A percentile compares a stretch with the other conserved stretches of the same genome.
Conservation (phyloP, 305 asterid species). For the Fraxinus ornus region DNA sequence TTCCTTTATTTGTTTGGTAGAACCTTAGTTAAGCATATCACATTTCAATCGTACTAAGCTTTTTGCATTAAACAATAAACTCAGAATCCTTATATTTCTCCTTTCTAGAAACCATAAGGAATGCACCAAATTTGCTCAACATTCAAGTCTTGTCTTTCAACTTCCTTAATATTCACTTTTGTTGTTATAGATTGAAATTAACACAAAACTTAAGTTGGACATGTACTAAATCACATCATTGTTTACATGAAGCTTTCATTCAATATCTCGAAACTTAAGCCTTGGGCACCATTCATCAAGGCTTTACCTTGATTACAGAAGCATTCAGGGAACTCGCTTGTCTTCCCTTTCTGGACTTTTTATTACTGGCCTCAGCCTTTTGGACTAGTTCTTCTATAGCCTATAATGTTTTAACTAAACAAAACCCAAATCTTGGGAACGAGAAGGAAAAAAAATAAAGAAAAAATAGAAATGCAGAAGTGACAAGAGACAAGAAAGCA, state of each 20-base stretch:
- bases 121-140: neutral
- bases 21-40: constrained; percentile 1
- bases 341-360: constrained; percentile 1
- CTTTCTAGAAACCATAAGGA: neutral
- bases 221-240: constrained; percentile 8
- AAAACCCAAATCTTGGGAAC: neutral
- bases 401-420: neutral
- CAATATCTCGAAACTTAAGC: neutral
- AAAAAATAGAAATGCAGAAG: neutral
- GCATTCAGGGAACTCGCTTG: neutral
- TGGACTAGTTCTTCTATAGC: neutral
- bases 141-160: neutral
- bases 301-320: neutral
- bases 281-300: neutral
- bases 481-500: neutral
- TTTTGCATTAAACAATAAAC: neutral
- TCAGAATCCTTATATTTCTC: neutral
- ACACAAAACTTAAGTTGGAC: neutral
- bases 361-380: neutral
- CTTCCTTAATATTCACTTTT: constrained; percentile 11
- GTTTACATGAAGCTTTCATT: neutral
- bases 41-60: neutral
- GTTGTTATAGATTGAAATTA: constrained; percentile 8
- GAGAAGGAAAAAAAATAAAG: neutral
- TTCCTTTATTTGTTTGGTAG: constrained; percentile 6